Evolutionary conservation across 1,139 yeast genomes (phyloP).

Genomic region (Oligophagozyma castellii): DNA sequence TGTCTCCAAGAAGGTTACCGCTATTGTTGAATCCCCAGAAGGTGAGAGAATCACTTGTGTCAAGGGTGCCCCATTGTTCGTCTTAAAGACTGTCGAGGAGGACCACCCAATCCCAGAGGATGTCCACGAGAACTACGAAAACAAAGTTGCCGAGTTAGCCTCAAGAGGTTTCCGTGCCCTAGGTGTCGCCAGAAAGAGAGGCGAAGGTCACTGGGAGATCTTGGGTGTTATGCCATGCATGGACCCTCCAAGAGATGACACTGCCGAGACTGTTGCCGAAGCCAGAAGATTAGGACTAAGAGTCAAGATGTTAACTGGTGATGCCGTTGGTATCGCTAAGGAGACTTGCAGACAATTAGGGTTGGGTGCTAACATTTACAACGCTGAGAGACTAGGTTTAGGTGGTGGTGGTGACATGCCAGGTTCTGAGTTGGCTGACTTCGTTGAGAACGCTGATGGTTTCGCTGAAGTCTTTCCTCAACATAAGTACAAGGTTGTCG

Average conservation of each 20-base stretch:
- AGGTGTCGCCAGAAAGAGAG: conserved; percentile 99
- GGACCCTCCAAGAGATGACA: conserved; percentile 98
- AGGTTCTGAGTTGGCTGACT: conserved; percentile 91
- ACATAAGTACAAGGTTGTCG: conserved; percentile 71
- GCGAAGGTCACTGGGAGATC: conserved; percentile 98
- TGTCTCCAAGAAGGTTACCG: conserved; percentile 92
- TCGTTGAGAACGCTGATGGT: conserved; percentile 94
- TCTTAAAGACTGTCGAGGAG: conserved; percentile 89
- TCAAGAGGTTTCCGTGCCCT: conserved; percentile 97
- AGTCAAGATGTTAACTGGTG: conserved; percentile 98
- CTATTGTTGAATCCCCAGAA: conserved; percentile 88
- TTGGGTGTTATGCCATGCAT: conserved; percentile 97
- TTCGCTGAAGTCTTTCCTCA: conserved; percentile 97
- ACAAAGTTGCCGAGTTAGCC: conserved; percentile 95
- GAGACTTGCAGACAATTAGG: conserved; percentile 98
- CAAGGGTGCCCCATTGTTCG: conserved; percentile 95
- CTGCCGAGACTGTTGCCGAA: conserved; percentile 91
- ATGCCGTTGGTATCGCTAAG: conserved; percentile 97
- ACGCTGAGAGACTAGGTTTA: conserved; percentile 92
- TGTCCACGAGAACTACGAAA: conserved; percentile 87
- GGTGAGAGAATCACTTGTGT: conserved; percentile 95
- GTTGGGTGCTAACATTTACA: conserved; percentile 92
- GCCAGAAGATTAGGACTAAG: conserved; percentile 89
- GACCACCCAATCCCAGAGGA: conserved; percentile 96
- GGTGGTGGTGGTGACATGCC: conserved; percentile 96